These are phyloP conservation scores for Termitomyces eurrhizus DNA, from an alignment of 768 basidiomycete species.

Conservation along the genomic window DNA sequence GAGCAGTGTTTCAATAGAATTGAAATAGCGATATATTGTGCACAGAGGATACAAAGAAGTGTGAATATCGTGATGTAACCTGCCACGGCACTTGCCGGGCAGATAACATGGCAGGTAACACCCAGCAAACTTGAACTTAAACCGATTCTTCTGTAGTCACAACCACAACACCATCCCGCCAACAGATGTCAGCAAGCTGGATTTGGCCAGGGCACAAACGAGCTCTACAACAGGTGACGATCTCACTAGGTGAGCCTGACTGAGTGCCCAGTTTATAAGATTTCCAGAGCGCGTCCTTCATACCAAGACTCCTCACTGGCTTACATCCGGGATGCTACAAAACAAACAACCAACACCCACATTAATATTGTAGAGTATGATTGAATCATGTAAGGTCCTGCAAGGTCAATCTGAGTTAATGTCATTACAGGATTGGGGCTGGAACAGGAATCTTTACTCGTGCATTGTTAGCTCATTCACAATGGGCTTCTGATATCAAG, in stretches of 20 bases:
- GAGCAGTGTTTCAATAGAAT: too few relatives aligned
- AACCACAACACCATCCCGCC: not conserved
- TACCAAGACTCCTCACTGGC: slow-evolving; percentile 66
- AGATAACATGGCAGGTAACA: slow-evolving; percentile 2
- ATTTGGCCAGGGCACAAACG: slow-evolving; percentile 79
- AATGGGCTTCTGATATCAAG: slow-evolving; percentile 46
- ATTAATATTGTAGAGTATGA: slow-evolving; percentile 58
- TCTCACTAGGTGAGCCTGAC: not conserved
- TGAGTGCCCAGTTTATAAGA: not conserved
- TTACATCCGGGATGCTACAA: slow-evolving; percentile 51
- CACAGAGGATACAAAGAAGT: too few relatives aligned
- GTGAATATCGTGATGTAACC: not conserved
- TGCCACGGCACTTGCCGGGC: not conserved
- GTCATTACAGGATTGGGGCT: slow-evolving; percentile 58
- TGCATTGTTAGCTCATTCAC: slow-evolving; percentile 63
- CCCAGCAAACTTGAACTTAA: not conserved
- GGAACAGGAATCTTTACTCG: slow-evolving; percentile 91
- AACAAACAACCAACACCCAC: slow-evolving; percentile 40
- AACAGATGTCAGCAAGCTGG: slow-evolving; percentile 42
- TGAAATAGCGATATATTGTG: not conserved
- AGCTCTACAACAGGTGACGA: slow-evolving; percentile 68
- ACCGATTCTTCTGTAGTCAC: not conserved
- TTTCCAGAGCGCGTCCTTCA: slow-evolving; percentile 68
- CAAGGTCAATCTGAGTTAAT: not conserved
- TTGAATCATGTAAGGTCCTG: not conserved